These are phyloP conservation scores for Neurospora hispaniola DNA, from an alignment of 495 filamentous ascomycete genomes.

Conservation along the genomic window DNA sequence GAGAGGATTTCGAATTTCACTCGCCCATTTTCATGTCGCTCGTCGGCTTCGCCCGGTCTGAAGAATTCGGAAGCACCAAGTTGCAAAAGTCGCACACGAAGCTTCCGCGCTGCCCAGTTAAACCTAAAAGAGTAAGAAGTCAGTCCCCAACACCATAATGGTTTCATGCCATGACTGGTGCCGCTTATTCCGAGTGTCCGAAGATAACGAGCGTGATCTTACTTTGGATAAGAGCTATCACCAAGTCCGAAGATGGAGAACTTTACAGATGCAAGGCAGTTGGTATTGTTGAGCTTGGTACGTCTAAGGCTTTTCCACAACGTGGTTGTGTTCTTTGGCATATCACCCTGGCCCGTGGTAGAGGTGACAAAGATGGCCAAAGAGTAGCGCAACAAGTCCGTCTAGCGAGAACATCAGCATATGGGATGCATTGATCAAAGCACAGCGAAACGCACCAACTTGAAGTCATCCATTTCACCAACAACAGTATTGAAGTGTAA, in stretches of 20 bases:
- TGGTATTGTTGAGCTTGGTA: constrained; percentile 60
- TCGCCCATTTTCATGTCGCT: constrained; percentile 86
- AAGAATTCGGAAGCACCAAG: constrained; percentile 73
- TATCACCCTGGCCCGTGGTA: constrained; percentile 89
- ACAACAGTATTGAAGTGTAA: constrained; percentile 68
- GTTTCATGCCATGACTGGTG: background rate
- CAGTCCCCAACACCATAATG: background rate
- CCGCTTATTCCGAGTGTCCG: background rate
- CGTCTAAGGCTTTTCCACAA: constrained; percentile 83
- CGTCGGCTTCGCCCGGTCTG: constrained; percentile 75
- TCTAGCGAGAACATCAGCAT: constrained; percentile 20
- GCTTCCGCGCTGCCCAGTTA: constrained; percentile 84
- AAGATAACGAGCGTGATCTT: constrained; percentile 7
- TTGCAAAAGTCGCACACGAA: constrained; percentile 76
- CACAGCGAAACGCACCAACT: constrained; percentile 49
- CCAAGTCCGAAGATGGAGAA: constrained; percentile 88
- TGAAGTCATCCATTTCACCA: constrained; percentile 62
- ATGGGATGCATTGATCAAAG: constrained; percentile 28
- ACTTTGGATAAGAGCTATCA: constrained; percentile 90
- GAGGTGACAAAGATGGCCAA: constrained; percentile 73
- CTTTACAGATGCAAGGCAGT: constrained; percentile 51
- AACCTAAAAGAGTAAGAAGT: constrained; percentile 42
- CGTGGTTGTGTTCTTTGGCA: constrained; percentile 64
- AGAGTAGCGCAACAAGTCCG: constrained; percentile 37
- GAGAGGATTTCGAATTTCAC: constrained; percentile 12